Evolutionary conservation across 2,329 filamentous ascomycete species (phyloP).

Genomic region (Penicillium sp.): DNA sequence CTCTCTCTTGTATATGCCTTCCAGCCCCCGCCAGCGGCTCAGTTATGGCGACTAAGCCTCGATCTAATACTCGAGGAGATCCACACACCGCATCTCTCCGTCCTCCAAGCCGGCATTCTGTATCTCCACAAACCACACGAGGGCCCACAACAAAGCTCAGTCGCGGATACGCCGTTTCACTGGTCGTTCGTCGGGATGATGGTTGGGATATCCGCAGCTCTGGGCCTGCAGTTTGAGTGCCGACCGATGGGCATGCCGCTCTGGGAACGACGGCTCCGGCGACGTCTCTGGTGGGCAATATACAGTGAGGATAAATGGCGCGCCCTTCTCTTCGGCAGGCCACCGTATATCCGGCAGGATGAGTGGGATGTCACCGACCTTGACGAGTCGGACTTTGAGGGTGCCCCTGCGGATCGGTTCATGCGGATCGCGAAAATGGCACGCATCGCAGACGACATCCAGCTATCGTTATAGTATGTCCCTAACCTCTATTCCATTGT

Average conservation of each 20-base stretch:
- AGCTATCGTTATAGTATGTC: conserved; percentile 38
- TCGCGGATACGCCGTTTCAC: conserved; percentile 39
- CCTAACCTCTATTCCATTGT: background rate
- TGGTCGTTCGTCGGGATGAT: conserved; percentile 46
- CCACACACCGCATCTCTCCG: conserved; percentile 37
- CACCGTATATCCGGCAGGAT: conserved; percentile 39
- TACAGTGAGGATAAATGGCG: conserved; percentile 48
- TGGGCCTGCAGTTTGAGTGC: conserved; percentile 45
- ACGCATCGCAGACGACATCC: conserved; percentile 37
- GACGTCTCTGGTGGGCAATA: conserved; percentile 48
- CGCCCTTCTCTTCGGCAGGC: conserved; percentile 41
- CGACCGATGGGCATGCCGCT: conserved; percentile 44
- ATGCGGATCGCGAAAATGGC: conserved; percentile 23
- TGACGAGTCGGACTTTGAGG: conserved; percentile 34
- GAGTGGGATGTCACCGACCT: conserved; percentile 44
- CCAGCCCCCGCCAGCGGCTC: conserved; percentile 29
- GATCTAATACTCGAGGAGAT: conserved; percentile 38
- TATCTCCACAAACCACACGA: conserved; percentile 35
- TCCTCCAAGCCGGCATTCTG: conserved; percentile 38
- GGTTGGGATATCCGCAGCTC: conserved; percentile 38
- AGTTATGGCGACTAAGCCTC: conserved; percentile 38
- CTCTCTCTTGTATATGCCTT: conserved; percentile 37
- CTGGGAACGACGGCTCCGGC: conserved; percentile 44
- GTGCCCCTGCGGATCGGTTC: background rate
- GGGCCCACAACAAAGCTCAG: conserved; percentile 28